Conservation (phyloP, 495 filamentous ascomycete species). For the Astrocystis sublimbata region DNA sequence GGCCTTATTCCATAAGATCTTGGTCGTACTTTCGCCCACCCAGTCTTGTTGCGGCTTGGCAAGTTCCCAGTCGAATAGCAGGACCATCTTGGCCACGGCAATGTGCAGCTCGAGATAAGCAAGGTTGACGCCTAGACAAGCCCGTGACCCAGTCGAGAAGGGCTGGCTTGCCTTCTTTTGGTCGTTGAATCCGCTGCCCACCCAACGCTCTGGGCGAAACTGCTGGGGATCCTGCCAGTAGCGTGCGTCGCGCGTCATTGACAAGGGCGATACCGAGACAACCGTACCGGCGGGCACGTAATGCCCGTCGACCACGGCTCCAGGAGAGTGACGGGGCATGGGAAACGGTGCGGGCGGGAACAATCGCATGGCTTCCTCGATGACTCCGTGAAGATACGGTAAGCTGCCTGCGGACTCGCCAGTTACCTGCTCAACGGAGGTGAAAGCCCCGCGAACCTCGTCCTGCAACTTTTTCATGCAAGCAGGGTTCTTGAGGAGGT, state of each 20-base stretch:
- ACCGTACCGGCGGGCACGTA: constrained; percentile 31
- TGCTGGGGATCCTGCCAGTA: constrained; percentile 36
- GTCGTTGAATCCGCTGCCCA: constrained; percentile 35
- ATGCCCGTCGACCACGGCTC: constrained; percentile 27
- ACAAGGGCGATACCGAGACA: constrained; percentile 30
- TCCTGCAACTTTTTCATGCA: constrained; percentile 31
- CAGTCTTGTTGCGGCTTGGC: constrained; percentile 34
- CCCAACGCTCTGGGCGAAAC: constrained; percentile 43
- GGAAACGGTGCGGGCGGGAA: neutral
- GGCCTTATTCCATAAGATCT: constrained; percentile 39
- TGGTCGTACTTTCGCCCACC: constrained; percentile 23
- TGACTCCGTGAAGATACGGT: constrained; percentile 38
- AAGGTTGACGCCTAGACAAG: constrained; percentile 34
- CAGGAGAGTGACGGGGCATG: constrained; percentile 19
- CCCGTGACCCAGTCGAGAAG: constrained; percentile 24
- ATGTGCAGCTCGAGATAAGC: constrained; percentile 37
- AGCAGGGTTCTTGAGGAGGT: constrained; percentile 38
- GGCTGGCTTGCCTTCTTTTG: constrained; percentile 36
- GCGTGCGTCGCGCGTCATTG: constrained; percentile 25
- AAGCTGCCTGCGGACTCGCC: constrained; percentile 28
- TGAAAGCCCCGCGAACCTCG: constrained; percentile 55
- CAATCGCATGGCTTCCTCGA: constrained; percentile 39
- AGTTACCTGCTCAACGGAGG: constrained; percentile 47
- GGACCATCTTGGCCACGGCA: constrained; percentile 38
- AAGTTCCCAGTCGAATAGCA: constrained; percentile 38